These are phyloP conservation scores for Pichia sp. DNA, from an alignment of 1,139 yeast species.

Conservation along the genomic window DNA sequence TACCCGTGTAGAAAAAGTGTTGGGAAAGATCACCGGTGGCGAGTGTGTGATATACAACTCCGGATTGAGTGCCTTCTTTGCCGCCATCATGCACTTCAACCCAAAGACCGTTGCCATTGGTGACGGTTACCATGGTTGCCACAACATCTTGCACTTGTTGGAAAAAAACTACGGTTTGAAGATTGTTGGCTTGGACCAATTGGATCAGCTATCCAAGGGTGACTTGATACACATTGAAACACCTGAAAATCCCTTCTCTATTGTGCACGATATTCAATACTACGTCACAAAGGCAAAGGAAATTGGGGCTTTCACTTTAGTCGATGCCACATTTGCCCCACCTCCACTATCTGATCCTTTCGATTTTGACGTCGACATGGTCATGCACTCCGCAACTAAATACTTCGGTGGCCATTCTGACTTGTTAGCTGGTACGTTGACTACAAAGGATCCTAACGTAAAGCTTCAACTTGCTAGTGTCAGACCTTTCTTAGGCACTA, in stretches of 20 bases:
- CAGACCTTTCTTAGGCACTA: slow-evolving; percentile 69
- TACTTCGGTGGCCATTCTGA: slow-evolving; percentile 96
- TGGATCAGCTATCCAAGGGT: slow-evolving; percentile 50
- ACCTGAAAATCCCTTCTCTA: slow-evolving; percentile 81
- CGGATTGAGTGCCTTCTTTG: slow-evolving; percentile 79
- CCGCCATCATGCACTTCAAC: slow-evolving; percentile 62
- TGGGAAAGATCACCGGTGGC: slow-evolving; percentile 54
- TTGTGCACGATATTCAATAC: slow-evolving; percentile 52
- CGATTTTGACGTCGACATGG: slow-evolving; percentile 72
- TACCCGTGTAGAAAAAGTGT: slow-evolving; percentile 59
- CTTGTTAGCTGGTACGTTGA: slow-evolving; percentile 72
- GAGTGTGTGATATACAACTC: slow-evolving; percentile 66
- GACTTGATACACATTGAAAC: slow-evolving; percentile 83
- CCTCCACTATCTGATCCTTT: slow-evolving; percentile 85
- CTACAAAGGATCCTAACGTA: slow-evolving; percentile 50
- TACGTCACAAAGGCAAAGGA: slow-evolving; percentile 69
- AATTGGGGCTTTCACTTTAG: slow-evolving; percentile 66
- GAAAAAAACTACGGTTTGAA: slow-evolving; percentile 58
- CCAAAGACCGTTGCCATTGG: slow-evolving; percentile 77
- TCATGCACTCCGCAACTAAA: slow-evolving; percentile 88
- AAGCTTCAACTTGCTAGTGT: slow-evolving; percentile 50
- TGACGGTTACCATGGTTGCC: slow-evolving; percentile 82
- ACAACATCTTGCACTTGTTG: slow-evolving; percentile 60
- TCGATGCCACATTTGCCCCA: slow-evolving; percentile 91
- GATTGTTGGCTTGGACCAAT: slow-evolving; percentile 49